Evolutionary conservation across 164 flowering plant species (phyloP).

Genomic region (Vitis rupestris): DNA sequence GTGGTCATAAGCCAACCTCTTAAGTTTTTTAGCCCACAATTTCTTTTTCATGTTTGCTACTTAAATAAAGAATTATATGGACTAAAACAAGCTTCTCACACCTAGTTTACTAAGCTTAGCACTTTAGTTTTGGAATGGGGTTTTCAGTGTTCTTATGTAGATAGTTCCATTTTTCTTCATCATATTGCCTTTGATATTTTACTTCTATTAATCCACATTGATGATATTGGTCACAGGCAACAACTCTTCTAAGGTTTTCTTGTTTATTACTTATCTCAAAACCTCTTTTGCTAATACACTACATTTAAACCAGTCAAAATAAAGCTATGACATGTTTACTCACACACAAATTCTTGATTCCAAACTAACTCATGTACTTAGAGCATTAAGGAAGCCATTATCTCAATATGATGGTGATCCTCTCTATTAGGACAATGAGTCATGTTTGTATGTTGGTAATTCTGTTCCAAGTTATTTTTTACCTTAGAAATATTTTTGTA

Average conservation of each 20-base stretch:
- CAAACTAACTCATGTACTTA: neutral
- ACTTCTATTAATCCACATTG: neutral
- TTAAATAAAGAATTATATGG: conserved; percentile 9
- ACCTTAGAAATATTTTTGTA: too few relatives aligned
- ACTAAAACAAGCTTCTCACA: conserved; percentile 10
- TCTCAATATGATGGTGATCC: neutral
- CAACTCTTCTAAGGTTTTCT: too few relatives aligned
- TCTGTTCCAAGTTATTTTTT: too few relatives aligned
- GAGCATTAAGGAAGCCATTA: neutral
- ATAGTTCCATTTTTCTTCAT: neutral
- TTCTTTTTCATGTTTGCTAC: neutral
- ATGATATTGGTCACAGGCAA: too few relatives aligned
- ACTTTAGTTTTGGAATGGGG: neutral
- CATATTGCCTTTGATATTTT: neutral
- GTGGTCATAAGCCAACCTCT: conserved; percentile 4
- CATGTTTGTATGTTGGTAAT: too few relatives aligned
- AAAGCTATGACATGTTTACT: neutral
- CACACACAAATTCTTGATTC: neutral
- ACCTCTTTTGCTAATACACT: neutral
- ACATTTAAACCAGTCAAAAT: neutral
- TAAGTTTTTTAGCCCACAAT: neutral
- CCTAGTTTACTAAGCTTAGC: conserved; percentile 3
- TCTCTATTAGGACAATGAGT: neutral
- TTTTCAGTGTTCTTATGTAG: neutral
- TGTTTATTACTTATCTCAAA: neutral